Evolutionary conservation across 2,329 filamentous ascomycete species (phyloP).

Genomic region (Cordyceps farinosa): DNA sequence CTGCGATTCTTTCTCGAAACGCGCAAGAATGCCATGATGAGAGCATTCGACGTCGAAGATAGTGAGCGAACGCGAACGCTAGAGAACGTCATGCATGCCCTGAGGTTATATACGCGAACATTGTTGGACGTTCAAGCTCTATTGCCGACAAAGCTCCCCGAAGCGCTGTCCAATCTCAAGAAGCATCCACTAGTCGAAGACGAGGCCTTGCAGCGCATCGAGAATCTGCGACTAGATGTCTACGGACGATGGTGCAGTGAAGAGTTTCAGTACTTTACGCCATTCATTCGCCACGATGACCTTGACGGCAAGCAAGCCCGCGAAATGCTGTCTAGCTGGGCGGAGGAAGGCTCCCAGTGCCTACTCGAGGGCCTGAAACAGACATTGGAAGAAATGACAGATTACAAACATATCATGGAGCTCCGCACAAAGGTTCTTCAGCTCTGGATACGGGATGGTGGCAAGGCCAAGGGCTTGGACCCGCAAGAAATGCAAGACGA

Average conservation of each 20-base stretch:
- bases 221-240: conserved; percentile 72
- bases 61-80: conserved; percentile 38
- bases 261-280: conserved; percentile 79
- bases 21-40: conserved; percentile 64
- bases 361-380: conserved; percentile 60
- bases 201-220: conserved; percentile 58
- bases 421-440: conserved; percentile 68
- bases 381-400: conserved; percentile 55
- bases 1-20: conserved; percentile 74
- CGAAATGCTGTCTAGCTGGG: conserved; percentile 62
- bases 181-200: conserved; percentile 69
- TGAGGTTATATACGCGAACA: conserved; percentile 73
- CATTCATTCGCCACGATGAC: conserved; percentile 81
- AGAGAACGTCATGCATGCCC: conserved; percentile 56
- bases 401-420: conserved; percentile 66
- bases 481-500: conserved; percentile 64
- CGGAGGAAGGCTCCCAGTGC: conserved; percentile 54
- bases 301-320: conserved; percentile 57
- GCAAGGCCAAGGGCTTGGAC: conserved; percentile 63
- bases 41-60: conserved; percentile 53
- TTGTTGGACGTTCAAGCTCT: conserved; percentile 73
- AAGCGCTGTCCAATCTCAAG: conserved; percentile 67
- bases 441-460: conserved; percentile 70
- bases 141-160: conserved; percentile 67
- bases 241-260: conserved; percentile 76